phyloP scores from a whole-genome alignment of 83 land plant genomes.

The Picea abies region DNA sequence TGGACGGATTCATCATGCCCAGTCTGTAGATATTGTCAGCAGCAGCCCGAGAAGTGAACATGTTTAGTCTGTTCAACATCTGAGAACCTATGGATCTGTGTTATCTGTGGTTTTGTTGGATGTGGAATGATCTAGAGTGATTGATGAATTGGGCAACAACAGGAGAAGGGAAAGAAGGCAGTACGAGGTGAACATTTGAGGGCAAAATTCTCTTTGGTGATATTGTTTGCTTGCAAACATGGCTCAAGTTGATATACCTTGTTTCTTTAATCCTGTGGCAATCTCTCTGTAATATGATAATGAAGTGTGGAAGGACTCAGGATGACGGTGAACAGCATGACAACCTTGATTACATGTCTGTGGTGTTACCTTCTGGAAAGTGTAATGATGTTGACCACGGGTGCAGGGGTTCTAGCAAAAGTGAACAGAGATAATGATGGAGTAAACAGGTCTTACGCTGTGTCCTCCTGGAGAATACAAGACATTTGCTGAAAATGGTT shows the following conservation, averaged over 20 bases:
- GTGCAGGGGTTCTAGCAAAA: conserved; percentile 14
- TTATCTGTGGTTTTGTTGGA: conserved; percentile 98
- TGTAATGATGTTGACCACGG: conserved; percentile 18
- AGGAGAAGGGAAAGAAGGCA: conserved; percentile 92
- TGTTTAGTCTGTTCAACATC: conserved; percentile 90
- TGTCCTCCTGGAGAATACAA: too few species aligned
- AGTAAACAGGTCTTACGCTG: conserved; percentile 12
- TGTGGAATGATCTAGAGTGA: conserved; percentile 57
- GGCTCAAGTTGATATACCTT: conserved; percentile 86
- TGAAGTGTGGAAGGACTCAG: conserved; percentile 46
- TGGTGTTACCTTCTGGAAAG: conserved; percentile 9
- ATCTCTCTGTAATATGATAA: conserved; percentile 81
- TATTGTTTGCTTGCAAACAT: conserved; percentile 89
- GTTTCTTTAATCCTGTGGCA: conserved; percentile 79
- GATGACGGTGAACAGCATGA: not conserved
- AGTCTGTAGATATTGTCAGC: conserved; percentile 95
- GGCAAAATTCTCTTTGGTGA: conserved; percentile 93
- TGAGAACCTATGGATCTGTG: conserved; percentile 98
- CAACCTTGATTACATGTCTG: not conserved
- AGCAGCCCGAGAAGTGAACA: conserved; percentile 79
- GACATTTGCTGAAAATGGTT: too few species aligned
- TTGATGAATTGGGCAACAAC: conserved; percentile 20
- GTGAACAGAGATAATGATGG: conserved; percentile 25
- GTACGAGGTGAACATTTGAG: conserved; percentile 97
- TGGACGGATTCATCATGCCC: too few species aligned